Evolutionary conservation across 305 asterid genomes (phyloP).

Genomic region (Ilex paraguariensis): DNA sequence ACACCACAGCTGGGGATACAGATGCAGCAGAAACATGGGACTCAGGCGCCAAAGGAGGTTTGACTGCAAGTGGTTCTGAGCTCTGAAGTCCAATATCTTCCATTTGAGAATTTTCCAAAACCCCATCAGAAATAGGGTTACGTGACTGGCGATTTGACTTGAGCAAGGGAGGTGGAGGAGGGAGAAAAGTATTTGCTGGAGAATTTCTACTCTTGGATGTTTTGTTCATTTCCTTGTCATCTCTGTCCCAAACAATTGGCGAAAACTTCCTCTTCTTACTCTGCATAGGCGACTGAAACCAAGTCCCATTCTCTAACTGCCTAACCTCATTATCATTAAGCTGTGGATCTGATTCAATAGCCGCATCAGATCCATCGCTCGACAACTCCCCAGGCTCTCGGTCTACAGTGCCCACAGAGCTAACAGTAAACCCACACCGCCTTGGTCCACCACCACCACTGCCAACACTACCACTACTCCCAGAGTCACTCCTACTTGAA

Average conservation of each 20-base stretch:
- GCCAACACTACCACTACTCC: conserved; percentile 31
- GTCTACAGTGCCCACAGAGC: conserved; percentile 21
- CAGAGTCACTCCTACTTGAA: conserved; percentile 47
- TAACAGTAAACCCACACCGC: conserved; percentile 26
- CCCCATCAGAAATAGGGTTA: conserved; percentile 19
- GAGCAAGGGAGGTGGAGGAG: conserved; percentile 24
- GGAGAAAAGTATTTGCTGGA: conserved; percentile 19
- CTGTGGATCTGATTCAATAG: conserved; percentile 34
- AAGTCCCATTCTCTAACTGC: conserved; percentile 30
- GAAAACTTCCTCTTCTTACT: conserved; percentile 68
- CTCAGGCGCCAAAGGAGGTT: conserved; percentile 20
- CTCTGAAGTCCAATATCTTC: conserved; percentile 22
- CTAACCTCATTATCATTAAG: conserved; percentile 28
- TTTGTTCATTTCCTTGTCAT: conserved; percentile 39
- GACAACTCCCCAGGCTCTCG: conserved; percentile 91
- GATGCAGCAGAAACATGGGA: conserved; percentile 16
- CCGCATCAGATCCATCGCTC: conserved; percentile 79
- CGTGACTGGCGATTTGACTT: conserved; percentile 22
- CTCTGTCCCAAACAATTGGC: conserved; percentile 86
- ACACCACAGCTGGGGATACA: conserved; percentile 26
- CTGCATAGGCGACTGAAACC: conserved; percentile 20
- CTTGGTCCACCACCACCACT: conserved; percentile 14
- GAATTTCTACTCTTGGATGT: conserved; percentile 28
- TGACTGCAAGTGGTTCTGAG: conserved; percentile 27
- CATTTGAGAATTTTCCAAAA: conserved; percentile 20